Evolutionary conservation across 2,329 filamentous ascomycete genomes (phyloP).

Genomic region (Sarocladium kiliense): DNA sequence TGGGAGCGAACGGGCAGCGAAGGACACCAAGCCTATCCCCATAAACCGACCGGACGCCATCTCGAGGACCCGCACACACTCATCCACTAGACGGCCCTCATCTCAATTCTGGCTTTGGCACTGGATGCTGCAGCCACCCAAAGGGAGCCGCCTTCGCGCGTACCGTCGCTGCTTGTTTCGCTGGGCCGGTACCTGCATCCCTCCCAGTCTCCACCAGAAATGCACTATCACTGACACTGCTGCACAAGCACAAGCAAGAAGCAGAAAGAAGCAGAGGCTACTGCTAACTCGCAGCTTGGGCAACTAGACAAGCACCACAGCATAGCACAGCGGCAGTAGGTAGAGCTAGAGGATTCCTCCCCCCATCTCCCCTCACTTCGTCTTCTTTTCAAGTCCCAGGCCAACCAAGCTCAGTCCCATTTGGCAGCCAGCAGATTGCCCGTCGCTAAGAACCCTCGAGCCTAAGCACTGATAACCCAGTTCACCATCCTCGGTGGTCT

Average conservation of each 20-base stretch:
- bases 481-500: background rate
- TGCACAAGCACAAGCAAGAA: background rate
- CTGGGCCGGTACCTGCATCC: background rate
- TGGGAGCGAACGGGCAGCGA: background rate
- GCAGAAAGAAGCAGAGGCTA: background rate
- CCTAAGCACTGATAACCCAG: background rate
- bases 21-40: background rate
- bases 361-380: background rate
- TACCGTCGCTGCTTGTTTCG: background rate
- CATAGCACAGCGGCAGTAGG: background rate
- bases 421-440: background rate
- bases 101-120: background rate
- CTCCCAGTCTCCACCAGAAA: background rate
- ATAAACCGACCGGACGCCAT: constrained; percentile 1
- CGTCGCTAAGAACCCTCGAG: background rate
- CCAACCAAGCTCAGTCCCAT: background rate
- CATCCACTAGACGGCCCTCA: background rate
- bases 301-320: background rate
- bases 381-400: background rate
- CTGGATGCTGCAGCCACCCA: background rate
- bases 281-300: background rate
- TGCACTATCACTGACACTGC: background rate
- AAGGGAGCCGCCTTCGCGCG: background rate
- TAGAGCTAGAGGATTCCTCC: background rate
- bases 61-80: background rate